Base-by-base conservation (phyloP, 805 yeast species). In the Metschnikowia lochheadii region DNA sequence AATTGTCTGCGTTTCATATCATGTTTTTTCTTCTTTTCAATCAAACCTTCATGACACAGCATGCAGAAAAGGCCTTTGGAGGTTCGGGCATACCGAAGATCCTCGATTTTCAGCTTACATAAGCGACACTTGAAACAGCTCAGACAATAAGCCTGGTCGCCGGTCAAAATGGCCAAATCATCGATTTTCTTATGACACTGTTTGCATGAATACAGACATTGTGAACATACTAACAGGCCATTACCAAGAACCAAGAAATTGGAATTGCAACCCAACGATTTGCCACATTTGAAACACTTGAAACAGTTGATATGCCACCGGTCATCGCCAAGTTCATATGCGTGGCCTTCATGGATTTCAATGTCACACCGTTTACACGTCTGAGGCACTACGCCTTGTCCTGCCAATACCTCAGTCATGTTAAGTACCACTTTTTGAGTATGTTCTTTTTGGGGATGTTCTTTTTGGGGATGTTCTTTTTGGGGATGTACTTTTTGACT, bases 221-320 rank as follows among this genome's bases (percentile, higher is more conserved):
- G 85, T 39, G 89, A 82, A 66, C 99, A 92, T 13, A 92, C 89
- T 51, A 94, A 72, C 45, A 87, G 85, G 29, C 99, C 98, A 51
- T 94, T 89, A 2, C 97, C 98, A 43, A 94, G 73, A 1, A 92
- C 97, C 47, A 94, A 72, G 66, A 94, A 89, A 66, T 91, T 91
- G 21, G 95, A 85, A 61, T 89, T 86, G 55, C 95, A 87, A 23
- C 96, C 96, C 49, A 94, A 72, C 35, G 84, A 79, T 58, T 81
- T 78, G 35, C 79, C 75, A 67, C 99, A 94, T 58, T 85, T 85
- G 49, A 95, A 86, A 68, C 99, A 94, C 43, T 83, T 78, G 69
- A 94, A 94, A 69, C 99, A 94, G 55, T 86, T 80, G 50, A 89
- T 86, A 66, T 94, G 99, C 99, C 99, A 94, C 56, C 96, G 81